These are phyloP conservation scores for Acanthamoeba triangularis DNA, from an alignment of 208 protist species.

Conservation along the genomic window DNA sequence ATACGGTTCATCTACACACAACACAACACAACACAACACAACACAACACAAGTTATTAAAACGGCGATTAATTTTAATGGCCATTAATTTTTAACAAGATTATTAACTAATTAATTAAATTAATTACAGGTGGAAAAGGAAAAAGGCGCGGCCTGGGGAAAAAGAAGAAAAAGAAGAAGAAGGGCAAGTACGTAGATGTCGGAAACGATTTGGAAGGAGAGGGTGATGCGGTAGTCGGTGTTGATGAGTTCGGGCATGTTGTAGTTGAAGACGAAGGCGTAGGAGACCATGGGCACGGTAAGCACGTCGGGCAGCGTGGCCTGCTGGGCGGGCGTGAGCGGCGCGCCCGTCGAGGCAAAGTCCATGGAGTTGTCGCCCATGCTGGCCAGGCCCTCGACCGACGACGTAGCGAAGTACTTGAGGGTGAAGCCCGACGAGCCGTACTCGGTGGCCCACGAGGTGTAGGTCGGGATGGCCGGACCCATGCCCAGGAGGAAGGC, in stretches of 20 bases:
- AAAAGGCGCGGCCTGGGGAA: no score
- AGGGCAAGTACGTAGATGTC: neutral
- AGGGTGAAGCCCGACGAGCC: slow-evolving; percentile 39
- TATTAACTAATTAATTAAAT: neutral
- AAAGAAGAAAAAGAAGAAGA: neutral
- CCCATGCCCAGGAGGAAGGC: slow-evolving; percentile 40
- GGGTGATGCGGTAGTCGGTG: neutral
- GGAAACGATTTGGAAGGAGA: neutral
- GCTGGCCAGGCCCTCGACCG: neutral
- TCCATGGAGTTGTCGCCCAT: neutral
- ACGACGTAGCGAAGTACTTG: slow-evolving; percentile 1
- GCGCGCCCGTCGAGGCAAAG: neutral
- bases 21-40: no score
- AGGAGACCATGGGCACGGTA: slow-evolving; percentile 8
- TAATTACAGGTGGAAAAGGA: neutral
- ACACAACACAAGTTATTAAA: no score
- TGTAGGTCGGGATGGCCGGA: slow-evolving; percentile 6
- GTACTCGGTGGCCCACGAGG: slow-evolving; percentile 42
- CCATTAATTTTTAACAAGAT: neutral
- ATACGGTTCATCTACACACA: slow-evolving; percentile 55
- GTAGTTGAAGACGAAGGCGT: slow-evolving; percentile 17
- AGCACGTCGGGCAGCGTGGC: neutral
- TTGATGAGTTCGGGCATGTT: slow-evolving; percentile 48
- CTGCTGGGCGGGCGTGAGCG: slow-evolving; percentile 2
- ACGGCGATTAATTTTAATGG: no score